These are phyloP conservation scores for Xylaria polymorpha DNA, from an alignment of 2,329 filamentous ascomycete species.

Conservation along the genomic window DNA sequence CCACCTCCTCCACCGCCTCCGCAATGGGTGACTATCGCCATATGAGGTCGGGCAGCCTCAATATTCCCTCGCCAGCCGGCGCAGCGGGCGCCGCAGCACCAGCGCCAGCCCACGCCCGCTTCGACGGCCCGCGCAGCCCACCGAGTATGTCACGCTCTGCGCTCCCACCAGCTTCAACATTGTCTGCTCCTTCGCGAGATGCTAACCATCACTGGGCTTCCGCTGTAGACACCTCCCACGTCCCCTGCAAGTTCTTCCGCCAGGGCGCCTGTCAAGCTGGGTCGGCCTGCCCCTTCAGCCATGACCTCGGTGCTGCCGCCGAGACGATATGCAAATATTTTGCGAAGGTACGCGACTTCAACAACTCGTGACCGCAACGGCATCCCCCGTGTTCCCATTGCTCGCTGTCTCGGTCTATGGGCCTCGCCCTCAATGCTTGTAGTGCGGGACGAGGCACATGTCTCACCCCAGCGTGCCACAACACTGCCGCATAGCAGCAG, in stretches of 20 bases:
- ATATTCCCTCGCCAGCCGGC: constrained; percentile 57
- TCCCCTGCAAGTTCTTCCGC: constrained; percentile 99
- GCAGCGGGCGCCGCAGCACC: constrained; percentile 47
- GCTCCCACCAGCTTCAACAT: not conserved
- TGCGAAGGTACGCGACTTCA: constrained; percentile 79
- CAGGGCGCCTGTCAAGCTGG: constrained; percentile 97
- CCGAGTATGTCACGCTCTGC: constrained; percentile 63
- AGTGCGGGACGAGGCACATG: constrained; percentile 13
- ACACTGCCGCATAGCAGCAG: constrained; percentile 1
- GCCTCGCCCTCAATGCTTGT: constrained; percentile 11
- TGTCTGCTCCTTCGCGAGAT: not conserved
- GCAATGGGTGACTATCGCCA: constrained; percentile 66
- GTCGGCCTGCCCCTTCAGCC: constrained; percentile 94
- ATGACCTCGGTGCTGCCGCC: constrained; percentile 85
- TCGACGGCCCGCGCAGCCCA: constrained; percentile 71
- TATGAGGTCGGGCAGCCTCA: constrained; percentile 68
- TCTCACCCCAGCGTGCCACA: constrained; percentile 10
- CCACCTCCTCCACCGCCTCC: constrained; percentile 10
- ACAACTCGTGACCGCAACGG: not conserved
- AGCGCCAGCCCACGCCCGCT: constrained; percentile 52
- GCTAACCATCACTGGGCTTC: constrained; percentile 26
- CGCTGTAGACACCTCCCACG: constrained; percentile 85
- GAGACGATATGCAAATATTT: constrained; percentile 99
- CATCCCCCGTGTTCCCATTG: not conserved
- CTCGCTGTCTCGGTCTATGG: not conserved